phyloP scores from a whole-genome alignment of 2,329 filamentous ascomycete genomes.

The Colletotrichum zoysiae region DNA sequence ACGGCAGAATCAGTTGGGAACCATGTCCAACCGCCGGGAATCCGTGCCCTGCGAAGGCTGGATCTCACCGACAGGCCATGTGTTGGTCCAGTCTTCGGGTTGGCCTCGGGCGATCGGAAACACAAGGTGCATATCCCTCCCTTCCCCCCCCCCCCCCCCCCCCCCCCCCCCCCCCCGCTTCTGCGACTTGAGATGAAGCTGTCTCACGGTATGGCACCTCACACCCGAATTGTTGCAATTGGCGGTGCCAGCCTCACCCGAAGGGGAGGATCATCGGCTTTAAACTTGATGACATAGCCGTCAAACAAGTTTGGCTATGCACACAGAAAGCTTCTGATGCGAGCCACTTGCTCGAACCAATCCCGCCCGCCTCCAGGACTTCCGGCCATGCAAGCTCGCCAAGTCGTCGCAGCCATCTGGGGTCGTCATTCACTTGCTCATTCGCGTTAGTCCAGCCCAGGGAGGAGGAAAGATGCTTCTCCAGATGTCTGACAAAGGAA shows the following conservation, averaged over 20 bases:
- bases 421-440: background rate
- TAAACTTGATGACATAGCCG: conserved; percentile 37
- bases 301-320: conserved; percentile 33
- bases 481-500: background rate
- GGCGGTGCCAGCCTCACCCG: conserved; percentile 23
- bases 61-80: conserved; percentile 8
- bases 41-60: conserved; percentile 20
- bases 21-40: conserved; percentile 5
- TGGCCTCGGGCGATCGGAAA: conserved; percentile 40
- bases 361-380: background rate
- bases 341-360: conserved; percentile 9
- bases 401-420: conserved; percentile 30
- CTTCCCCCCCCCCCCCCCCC: background rate
- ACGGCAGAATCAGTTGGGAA: conserved; percentile 3
- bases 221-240: conserved; percentile 40
- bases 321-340: background rate
- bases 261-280: conserved; percentile 27
- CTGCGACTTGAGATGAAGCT: conserved; percentile 39
- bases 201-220: conserved; percentile 38
- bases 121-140: conserved; percentile 15
- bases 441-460: conserved; percentile 12
- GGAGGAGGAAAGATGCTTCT: conserved; percentile 4
- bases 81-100: conserved; percentile 40
- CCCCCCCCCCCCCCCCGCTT: conserved; percentile 11
- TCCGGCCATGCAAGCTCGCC: conserved; percentile 19